Evolutionary conservation across 768 basidiomycete genomes (phyloP).

Genomic region (Pseudohyphozyma bogoriensis): DNA sequence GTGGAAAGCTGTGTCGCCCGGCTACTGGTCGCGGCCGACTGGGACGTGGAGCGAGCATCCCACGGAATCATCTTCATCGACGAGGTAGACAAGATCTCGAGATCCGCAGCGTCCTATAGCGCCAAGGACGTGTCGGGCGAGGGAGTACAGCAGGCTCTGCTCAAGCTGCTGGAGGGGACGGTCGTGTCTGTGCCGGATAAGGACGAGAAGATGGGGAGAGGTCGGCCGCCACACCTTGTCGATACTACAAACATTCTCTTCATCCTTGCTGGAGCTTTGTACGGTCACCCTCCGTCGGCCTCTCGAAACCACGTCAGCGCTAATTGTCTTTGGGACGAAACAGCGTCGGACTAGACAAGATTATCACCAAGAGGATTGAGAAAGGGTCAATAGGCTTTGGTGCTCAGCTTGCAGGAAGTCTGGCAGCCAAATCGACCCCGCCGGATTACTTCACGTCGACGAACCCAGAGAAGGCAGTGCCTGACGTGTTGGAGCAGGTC

Average conservation of each 20-base stretch:
- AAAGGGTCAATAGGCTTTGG: conserved; percentile 70
- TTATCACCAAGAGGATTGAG: conserved; percentile 61
- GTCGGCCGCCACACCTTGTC: conserved; percentile 49
- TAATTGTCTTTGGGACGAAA: not conserved
- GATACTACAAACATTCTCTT: conserved; percentile 91
- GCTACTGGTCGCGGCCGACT: conserved; percentile 78
- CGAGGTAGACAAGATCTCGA: conserved; percentile 85
- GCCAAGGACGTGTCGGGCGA: conserved; percentile 81
- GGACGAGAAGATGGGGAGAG: not conserved
- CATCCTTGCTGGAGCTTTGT: conserved; percentile 70
- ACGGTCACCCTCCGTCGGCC: too few relatives aligned
- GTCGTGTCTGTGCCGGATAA: conserved; percentile 41
- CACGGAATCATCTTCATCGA: conserved; percentile 89
- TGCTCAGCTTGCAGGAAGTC: conserved; percentile 35
- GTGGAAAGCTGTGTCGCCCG: conserved; percentile 85
- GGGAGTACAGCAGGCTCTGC: conserved; percentile 78
- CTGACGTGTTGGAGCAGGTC: conserved; percentile 56
- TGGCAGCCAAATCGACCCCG: not conserved
- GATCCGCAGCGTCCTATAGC: conserved; percentile 44
- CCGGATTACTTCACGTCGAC: not conserved
- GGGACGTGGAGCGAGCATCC: conserved; percentile 79
- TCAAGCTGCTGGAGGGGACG: conserved; percentile 91
- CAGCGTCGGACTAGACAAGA: conserved; percentile 77
- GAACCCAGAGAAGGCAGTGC: conserved; percentile 53
- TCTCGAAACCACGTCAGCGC: not conserved